Percentiles rank a stretch among this genome's conserved stretches.
Evolutionary conservation across 2,329 filamentous ascomycete species (phyloP).

Genomic region (Blastomyces percursus): DNA sequence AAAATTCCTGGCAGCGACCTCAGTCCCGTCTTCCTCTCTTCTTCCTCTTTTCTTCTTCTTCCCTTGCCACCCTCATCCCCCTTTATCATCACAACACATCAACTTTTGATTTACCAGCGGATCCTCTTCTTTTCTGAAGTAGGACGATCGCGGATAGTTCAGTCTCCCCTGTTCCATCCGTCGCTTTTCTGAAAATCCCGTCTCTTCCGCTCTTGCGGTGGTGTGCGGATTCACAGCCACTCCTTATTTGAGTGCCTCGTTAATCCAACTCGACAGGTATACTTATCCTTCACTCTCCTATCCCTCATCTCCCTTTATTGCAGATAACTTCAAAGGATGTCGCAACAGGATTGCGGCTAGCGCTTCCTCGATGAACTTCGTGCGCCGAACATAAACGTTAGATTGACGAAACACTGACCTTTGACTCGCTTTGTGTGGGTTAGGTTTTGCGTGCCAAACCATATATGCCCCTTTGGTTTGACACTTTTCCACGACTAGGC

Average conservation of each 20-base stretch:
- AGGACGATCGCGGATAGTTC: conserved; percentile 18
- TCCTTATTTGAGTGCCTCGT: conserved; percentile 5
- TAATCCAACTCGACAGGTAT: conserved; percentile 2
- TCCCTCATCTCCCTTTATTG: not conserved
- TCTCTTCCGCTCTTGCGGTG: conserved; percentile 6
- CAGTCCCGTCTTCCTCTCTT: not conserved
- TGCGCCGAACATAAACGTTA: not conserved
- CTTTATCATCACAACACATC: conserved; percentile 5
- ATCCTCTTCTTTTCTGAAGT: conserved; percentile 15
- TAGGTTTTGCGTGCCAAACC: conserved; percentile 2
- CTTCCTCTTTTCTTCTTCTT: conserved; percentile 7
- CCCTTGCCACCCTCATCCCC: conserved; percentile 8
- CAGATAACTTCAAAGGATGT: not conserved
- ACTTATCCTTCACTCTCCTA: not conserved
- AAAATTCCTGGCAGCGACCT: not conserved
- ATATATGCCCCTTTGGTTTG: not conserved
- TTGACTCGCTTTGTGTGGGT: not conserved
- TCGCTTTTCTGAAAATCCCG: conserved; percentile 7
- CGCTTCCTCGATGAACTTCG: not conserved
- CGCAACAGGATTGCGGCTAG: not conserved
- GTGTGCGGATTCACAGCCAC: conserved; percentile 10
- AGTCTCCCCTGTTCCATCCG: conserved; percentile 15
- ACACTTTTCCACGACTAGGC: not conserved
- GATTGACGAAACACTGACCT: not conserved
- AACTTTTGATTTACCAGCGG: conserved; percentile 11